Percentiles rank a stretch among this genome's conserved stretches.
Conservation (phyloP, 305 asterid species). For the Solanum hybrid region DNA sequence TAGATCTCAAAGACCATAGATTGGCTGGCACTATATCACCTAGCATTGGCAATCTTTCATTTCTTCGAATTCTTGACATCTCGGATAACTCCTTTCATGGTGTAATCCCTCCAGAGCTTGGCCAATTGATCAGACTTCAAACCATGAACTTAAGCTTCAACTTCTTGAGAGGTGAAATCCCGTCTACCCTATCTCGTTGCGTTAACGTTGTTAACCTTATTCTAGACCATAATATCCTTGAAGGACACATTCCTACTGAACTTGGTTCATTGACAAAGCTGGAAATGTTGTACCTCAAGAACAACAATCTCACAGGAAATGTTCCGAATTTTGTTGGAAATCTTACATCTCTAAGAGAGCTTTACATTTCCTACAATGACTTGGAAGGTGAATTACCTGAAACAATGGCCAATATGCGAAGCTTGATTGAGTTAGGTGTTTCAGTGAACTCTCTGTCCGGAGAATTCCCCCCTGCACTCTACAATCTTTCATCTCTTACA, state of each 20-base stretch:
- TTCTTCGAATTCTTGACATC: constrained; percentile 5
- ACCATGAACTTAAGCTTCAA: constrained; percentile 4
- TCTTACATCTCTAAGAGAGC: neutral
- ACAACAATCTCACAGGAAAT: constrained; percentile 13
- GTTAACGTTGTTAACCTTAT: neutral
- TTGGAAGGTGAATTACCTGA: constrained; percentile 11
- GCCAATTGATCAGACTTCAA: constrained; percentile 4
- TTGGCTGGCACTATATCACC: constrained; percentile 9
- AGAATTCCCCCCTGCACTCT: constrained; percentile 9
- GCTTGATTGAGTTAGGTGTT: neutral
- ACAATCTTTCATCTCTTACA: constrained; percentile 14
- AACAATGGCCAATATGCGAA: neutral
- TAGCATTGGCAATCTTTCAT: constrained; percentile 14
- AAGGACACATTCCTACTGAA: constrained; percentile 6
- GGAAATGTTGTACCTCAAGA: neutral
- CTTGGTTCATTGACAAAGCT: constrained; percentile 9
- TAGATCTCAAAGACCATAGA: constrained; percentile 1
- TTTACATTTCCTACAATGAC: neutral
- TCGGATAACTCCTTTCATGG: constrained; percentile 5
- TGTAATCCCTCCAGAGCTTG: constrained; percentile 7
- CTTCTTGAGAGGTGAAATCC: constrained; percentile 6
- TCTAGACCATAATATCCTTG: neutral
- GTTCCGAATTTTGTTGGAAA: constrained; percentile 12
- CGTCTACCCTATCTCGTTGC: neutral
- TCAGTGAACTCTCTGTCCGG: constrained; percentile 1